Base-by-base conservation (phyloP, 768 basidiomycete genomes). In the Mycena galopus region DNA sequence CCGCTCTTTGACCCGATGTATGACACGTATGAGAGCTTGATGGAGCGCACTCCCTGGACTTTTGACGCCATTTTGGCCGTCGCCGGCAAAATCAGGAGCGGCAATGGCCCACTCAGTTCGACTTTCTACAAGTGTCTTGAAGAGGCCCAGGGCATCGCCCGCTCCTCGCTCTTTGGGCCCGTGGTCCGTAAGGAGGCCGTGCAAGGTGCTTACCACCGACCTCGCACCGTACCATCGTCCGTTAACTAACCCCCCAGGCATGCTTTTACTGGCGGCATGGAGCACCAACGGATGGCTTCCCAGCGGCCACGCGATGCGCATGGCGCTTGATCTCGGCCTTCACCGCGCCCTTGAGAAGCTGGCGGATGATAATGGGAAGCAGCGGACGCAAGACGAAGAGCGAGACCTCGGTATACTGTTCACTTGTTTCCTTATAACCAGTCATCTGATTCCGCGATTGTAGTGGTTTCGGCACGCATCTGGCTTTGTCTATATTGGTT, bases 401-500 rank as follows among this genome's bases (percentile, higher is more conserved):
- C 85, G 96, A 67, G 92, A 97, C 78, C 87, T 97, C 39, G 92
- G 94, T 94, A 84, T 14, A 70, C 84, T 79, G n/a, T 57, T 19
- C 17, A 27, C 66, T 11, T 70, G 29, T 35, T 59, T 70, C 72
- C 71, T 65, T 51, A 51, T 32, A 67, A 30, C 21, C 33, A 47
- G 32, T 67, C 67, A 60, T 32, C 60, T 75, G 67, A 70, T 69
- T 61, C 39, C 51, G 53, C 50, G 55, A 62, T 44, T 68, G 27
- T 78, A 95, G 94, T 97, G 56, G 93, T 97, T 9, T 96, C 96
- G 71, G 95, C 96, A 3, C 89, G 96, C 61, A 96, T 97, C 72
- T 98, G 96, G 96, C 85, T 97, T 70, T 96, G 96, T 79, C 88
- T 97, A 51, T 97, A 97, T 80, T 96, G 96, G 94, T 96, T 97